Conservation (phyloP, 2,329 filamentous ascomycete genomes). For the Tolypocladium tundrense region DNA sequence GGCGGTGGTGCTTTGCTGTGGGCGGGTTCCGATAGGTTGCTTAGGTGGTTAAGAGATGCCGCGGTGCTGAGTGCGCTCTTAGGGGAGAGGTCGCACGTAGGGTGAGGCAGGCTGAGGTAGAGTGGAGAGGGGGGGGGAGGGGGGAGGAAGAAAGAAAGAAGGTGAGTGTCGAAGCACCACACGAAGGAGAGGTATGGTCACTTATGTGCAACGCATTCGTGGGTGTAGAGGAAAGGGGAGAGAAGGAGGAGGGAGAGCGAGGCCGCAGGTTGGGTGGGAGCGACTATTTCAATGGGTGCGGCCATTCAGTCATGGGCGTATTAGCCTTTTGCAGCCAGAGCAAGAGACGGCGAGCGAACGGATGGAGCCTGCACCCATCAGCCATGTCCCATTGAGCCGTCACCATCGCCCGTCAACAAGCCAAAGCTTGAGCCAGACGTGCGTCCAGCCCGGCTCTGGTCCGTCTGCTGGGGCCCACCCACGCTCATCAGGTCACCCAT, state of each 20-base stretch:
- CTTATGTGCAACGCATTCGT: conserved; percentile 38
- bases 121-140: conserved; percentile 10
- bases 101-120: neutral
- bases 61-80: neutral
- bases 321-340: conserved; percentile 1
- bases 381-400: neutral
- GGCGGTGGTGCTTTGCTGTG: conserved; percentile 3
- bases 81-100: neutral
- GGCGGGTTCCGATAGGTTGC: neutral
- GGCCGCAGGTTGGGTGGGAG: conserved; percentile 19
- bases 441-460: neutral
- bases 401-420: neutral
- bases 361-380: neutral
- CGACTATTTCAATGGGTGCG: conserved; percentile 27
- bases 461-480: neutral
- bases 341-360: neutral
- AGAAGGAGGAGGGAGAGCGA: conserved; percentile 7
- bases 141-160: conserved; percentile 7
- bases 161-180: conserved; percentile 31
- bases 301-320: neutral
- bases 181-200: conserved; percentile 33
- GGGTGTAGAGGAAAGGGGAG: conserved; percentile 32
- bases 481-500: neutral
- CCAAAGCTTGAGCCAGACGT: neutral
- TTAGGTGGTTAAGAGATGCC: conserved; percentile 1